Conservation (phyloP, 23 red algal genomes). For the Gracilaria domingensis region DNA sequence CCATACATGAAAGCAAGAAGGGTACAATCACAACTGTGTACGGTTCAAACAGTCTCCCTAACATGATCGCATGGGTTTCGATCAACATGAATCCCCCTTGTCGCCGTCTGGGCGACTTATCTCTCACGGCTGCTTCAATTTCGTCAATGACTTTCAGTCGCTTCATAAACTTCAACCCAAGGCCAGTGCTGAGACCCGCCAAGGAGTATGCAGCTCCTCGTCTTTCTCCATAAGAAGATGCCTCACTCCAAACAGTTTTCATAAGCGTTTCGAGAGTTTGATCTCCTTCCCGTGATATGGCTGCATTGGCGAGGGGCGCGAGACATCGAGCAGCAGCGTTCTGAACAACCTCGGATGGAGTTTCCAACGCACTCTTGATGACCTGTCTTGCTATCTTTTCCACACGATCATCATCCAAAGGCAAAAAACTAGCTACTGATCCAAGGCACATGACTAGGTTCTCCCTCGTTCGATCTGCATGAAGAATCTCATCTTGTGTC, state of each 20-base stretch:
- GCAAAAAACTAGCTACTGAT: slow-evolving; percentile 73
- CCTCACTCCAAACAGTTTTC: slow-evolving; percentile 49
- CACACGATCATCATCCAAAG: slow-evolving; percentile 62
- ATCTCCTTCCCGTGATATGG: slow-evolving; percentile 32
- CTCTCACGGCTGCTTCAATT: slow-evolving; percentile 58
- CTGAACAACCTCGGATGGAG: slow-evolving; percentile 88
- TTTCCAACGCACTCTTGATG: slow-evolving; percentile 81
- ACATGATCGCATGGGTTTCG: slow-evolving; percentile 78
- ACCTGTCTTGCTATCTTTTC: slow-evolving; percentile 69
- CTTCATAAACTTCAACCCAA: slow-evolving; percentile 77
- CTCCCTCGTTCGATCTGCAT: slow-evolving; percentile 79
- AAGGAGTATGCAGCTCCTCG: slow-evolving; percentile 93
- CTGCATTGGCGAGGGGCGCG: slow-evolving; percentile 48
- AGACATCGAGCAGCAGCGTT: slow-evolving; percentile 81
- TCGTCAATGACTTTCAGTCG: slow-evolving; percentile 42
- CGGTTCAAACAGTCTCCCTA: slow-evolving; percentile 87
- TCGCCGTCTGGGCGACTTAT: slow-evolving; percentile 70
- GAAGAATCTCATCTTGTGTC: slow-evolving; percentile 62
- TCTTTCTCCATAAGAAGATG: slow-evolving; percentile 66
- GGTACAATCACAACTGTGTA: slow-evolving; percentile 84
- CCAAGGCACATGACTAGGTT: slow-evolving; percentile 89
- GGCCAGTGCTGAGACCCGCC: slow-evolving; percentile 75
- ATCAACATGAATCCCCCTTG: slow-evolving; percentile 83
- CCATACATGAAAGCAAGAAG: slow-evolving; percentile 82
- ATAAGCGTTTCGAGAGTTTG: slow-evolving; percentile 52